phyloP scores from a whole-genome alignment of 176 grass and related monocot species.

The Carex pumila region DNA sequence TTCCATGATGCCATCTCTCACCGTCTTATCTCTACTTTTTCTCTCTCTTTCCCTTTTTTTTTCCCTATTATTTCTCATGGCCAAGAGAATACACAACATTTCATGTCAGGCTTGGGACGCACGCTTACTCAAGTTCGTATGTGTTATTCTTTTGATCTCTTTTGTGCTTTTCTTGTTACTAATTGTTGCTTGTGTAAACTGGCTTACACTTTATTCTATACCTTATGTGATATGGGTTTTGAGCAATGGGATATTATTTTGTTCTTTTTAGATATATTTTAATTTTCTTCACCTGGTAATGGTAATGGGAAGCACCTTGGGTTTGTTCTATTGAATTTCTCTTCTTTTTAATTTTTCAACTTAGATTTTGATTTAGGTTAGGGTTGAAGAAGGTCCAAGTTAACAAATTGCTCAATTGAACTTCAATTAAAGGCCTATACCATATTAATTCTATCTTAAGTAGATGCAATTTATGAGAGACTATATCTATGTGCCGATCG shows the following conservation, averaged over 20 bases:
- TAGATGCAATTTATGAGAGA: neutral
- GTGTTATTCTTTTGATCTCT: neutral
- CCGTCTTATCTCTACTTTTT: conserved; percentile 24
- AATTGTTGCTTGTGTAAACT: neutral
- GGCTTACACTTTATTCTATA: neutral
- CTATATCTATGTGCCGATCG: neutral
- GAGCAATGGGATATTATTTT: neutral
- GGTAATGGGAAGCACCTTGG: conserved; percentile 30
- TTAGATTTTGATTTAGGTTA: conserved; percentile 12
- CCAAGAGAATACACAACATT: neutral
- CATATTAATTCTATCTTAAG: neutral
- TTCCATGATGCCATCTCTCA: conserved; percentile 21
- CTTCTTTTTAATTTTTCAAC: neutral
- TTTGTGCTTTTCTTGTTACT: conserved; percentile 13
- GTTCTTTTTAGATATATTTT: neutral
- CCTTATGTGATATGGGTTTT: neutral
- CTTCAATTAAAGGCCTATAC: neutral
- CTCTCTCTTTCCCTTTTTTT: neutral
- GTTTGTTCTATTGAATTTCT: conserved; percentile 11
- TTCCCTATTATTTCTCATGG: neutral
- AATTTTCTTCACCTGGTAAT: conserved; percentile 12
- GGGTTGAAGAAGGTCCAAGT: neutral
- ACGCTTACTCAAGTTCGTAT: neutral
- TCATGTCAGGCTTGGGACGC: conserved; percentile 9
- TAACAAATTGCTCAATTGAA: conserved; percentile 12